Percentiles rank a stretch among this genome's conserved stretches.
Evolutionary conservation across 208 protist genomes (phyloP).

Genomic region (Leishmania aethiopica): DNA sequence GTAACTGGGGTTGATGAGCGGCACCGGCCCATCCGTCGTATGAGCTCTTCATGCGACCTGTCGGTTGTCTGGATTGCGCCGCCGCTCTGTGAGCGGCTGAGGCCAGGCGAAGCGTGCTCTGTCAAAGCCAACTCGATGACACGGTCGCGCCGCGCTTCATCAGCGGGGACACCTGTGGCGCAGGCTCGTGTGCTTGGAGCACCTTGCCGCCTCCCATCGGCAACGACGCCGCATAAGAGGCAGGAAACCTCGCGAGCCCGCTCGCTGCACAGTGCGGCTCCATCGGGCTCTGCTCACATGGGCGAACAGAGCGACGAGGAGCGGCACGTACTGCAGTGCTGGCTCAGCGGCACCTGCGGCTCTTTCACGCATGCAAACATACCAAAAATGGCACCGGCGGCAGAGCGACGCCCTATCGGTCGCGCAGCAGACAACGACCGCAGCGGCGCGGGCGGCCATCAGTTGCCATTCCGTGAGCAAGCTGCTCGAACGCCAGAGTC

Average conservation of each 20-base stretch:
- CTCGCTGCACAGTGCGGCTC: not conserved
- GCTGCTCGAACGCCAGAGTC: not conserved
- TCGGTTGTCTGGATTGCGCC: constrained; percentile 2
- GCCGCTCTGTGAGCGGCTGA: not conserved
- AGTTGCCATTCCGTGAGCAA: not conserved
- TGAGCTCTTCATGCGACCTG: constrained; percentile 7
- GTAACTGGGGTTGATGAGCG: not conserved
- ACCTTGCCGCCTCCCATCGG: not conserved
- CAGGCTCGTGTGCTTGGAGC: not conserved
- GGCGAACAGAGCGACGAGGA: not conserved
- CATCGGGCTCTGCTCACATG: not conserved
- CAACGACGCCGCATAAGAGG: not conserved
- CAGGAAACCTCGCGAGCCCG: not conserved
- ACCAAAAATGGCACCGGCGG: not conserved
- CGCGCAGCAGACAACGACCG: not conserved
- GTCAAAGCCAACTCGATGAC: not conserved
- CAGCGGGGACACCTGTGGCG: not conserved
- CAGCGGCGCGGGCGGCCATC: not conserved
- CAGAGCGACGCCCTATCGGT: not conserved
- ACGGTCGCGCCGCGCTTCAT: not conserved
- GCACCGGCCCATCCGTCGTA: not conserved
- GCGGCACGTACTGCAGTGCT: not conserved
- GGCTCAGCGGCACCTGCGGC: not conserved
- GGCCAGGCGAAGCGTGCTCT: not conserved
- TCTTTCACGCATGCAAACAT: not conserved